Evolutionary conservation across 306 rosid genomes (phyloP), one percentile per base, ranked within the genome.

Genomic region (Begonia masoniana): DNA sequence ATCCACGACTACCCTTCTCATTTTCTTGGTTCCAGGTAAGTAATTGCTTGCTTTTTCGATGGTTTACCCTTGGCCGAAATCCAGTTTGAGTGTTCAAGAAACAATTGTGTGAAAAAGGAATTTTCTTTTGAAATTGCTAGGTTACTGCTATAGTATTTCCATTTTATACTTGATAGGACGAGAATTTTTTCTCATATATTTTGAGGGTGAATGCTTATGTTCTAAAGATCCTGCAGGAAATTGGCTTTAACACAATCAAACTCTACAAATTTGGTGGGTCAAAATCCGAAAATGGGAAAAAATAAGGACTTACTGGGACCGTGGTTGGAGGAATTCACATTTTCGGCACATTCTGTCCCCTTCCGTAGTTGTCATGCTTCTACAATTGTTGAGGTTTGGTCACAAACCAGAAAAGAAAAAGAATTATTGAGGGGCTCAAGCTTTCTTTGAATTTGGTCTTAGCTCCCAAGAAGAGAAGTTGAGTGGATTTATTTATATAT

Each of bases 311-410:
- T 83, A 8, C 69, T 67, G 51, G 79, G 74, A 48, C 84, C 76
- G 58, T 46, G 80, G 26, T 26, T 66, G 45, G 74, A 85, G 64
- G 87, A 85, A 63, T 74, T 75, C 62, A 88, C 95, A 31, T 88
- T 71, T 73, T 51, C 74, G 45, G 69, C 68, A 47, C 67, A 78
- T 51, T 81, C 91, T 51, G 78, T 75, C 72, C 89, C 94, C 43
- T 88, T 82, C 78, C 62, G 61, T 55, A 78, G 64, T 68, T 85
- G 95, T 49, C 97, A 88, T 76, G 95, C 95, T 70, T 88, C 95
- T 58, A 85, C 97, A 60, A 88, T 88, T 72, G 94, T 82, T 59
- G 97, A 88, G 95, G 97, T 88, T 43, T 58, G 60, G 42, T 43
- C 56, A 12, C 47, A 50, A 51, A 14, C 9, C 43, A 15, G 15